Percentiles rank a stretch among this genome's conserved stretches.
These are phyloP conservation scores for Leptographium galeiforme DNA, from an alignment of 2,329 filamentous ascomycete species.

Conservation along the genomic window DNA sequence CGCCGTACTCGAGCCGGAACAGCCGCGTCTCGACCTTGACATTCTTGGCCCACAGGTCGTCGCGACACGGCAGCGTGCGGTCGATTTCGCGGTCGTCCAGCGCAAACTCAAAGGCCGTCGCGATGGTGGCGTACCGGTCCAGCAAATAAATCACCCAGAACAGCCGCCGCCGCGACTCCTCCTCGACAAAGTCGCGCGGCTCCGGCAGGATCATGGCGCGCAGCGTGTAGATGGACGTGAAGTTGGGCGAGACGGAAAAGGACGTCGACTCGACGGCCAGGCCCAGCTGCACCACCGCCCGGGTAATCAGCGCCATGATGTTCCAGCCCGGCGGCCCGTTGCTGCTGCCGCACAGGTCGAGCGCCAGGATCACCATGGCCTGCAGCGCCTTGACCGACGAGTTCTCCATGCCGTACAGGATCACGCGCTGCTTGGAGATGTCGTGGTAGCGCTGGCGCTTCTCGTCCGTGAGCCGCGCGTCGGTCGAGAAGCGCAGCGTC, in stretches of 20 bases:
- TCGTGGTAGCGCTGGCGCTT: slow-evolving; percentile 64
- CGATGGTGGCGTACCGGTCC: slow-evolving; percentile 79
- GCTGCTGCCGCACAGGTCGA: slow-evolving; percentile 74
- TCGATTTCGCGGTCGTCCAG: slow-evolving; percentile 84
- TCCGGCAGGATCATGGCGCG: slow-evolving; percentile 76
- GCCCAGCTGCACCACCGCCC: slow-evolving; percentile 78
- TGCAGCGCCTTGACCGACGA: slow-evolving; percentile 81
- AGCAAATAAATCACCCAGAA: slow-evolving; percentile 94
- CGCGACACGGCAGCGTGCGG: slow-evolving; percentile 70
- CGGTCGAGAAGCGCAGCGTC: slow-evolving; percentile 70
- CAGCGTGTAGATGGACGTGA: slow-evolving; percentile 78
- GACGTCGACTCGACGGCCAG: slow-evolving; percentile 74
- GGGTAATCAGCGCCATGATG: slow-evolving; percentile 73
- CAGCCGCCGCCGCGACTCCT: slow-evolving; percentile 68
- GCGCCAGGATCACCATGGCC: slow-evolving; percentile 71
- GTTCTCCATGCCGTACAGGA: slow-evolving; percentile 79
- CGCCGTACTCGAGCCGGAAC: slow-evolving; percentile 38
- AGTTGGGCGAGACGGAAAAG: slow-evolving; percentile 61
- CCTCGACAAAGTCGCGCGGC: slow-evolving; percentile 74
- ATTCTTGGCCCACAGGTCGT: slow-evolving; percentile 76
- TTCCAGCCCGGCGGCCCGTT: slow-evolving; percentile 92
- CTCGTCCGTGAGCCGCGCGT: slow-evolving; percentile 59
- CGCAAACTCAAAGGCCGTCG: slow-evolving; percentile 85
- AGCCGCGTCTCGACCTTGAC: slow-evolving; percentile 72
- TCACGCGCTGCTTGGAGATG: slow-evolving; percentile 70